A percentile compares a stretch with the other conserved stretches of the same genome.
Evolutionary conservation across 192 early-diverging fungal species (phyloP).

Genomic region (Entomortierella chlamydospora): DNA sequence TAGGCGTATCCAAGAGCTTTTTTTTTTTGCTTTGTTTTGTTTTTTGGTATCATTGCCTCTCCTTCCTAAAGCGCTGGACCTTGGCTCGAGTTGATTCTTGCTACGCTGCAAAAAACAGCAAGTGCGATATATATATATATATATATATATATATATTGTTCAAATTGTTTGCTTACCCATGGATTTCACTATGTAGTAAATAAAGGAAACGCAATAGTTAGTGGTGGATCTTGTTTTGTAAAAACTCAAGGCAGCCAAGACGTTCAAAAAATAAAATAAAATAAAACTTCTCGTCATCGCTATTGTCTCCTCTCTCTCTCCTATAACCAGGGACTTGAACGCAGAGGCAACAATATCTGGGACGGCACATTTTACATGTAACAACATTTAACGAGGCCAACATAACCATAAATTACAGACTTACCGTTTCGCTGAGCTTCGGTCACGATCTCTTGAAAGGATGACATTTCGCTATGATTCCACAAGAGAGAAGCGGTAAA

Average conservation of each 20-base stretch:
- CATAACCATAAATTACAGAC: slow-evolving; percentile 6
- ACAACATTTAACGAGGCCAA: neutral
- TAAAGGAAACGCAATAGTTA: neutral
- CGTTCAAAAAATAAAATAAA: neutral
- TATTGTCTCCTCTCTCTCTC: neutral
- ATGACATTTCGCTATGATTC: slow-evolving; percentile 7
- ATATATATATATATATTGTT: too few relatives aligned
- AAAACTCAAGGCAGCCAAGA: too few relatives aligned
- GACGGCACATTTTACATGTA: neutral
- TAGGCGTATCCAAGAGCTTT: neutral
- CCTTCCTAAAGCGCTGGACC: neutral
- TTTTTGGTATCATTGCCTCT: neutral
- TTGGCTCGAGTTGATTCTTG: neutral
- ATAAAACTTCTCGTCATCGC: neutral
- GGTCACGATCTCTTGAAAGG: slow-evolving; percentile 37
- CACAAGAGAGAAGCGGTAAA: neutral
- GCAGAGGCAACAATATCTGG: neutral
- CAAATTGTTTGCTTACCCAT: slow-evolving; percentile 49
- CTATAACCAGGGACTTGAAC: too few relatives aligned
- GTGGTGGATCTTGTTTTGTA: too few relatives aligned
- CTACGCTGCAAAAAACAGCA: neutral
- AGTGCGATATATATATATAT: too few relatives aligned
- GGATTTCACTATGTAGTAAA: slow-evolving; percentile 41
- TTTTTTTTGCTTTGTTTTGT: neutral
- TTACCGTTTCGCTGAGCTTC: slow-evolving; percentile 53